Evolutionary conservation across 1,139 yeast species (phyloP).

Genomic region (Taphrina communis): DNA sequence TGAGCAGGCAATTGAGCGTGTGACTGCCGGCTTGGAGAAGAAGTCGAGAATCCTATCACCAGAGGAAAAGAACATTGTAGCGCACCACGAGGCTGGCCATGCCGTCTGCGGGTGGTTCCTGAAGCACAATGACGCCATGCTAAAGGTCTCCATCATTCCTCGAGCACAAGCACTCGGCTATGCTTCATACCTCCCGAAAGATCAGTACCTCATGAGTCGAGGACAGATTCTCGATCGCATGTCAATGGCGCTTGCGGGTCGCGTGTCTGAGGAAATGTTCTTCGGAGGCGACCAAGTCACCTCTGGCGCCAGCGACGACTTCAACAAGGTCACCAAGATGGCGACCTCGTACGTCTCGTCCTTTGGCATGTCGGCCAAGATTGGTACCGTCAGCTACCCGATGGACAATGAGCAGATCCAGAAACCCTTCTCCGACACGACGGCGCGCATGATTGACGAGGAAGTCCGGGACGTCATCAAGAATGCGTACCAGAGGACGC

Average conservation of each 20-base stretch:
- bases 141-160: conserved; percentile 94
- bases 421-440: conserved; percentile 89
- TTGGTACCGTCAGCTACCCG: conserved; percentile 82
- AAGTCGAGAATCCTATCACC: conserved; percentile 80
- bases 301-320: conserved; percentile 94
- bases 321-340: conserved; percentile 92
- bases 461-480: conserved; percentile 83
- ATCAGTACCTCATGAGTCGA: conserved; percentile 78
- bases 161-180: conserved; percentile 97
- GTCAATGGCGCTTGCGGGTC: conserved; percentile 97
- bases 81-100: conserved; percentile 98
- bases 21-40: conserved; percentile 93
- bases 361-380: conserved; percentile 84
- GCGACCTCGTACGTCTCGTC: conserved; percentile 92
- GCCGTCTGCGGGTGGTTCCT: conserved; percentile 98
- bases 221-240: conserved; percentile 84
- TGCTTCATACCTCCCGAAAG: conserved; percentile 96
- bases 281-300: conserved; percentile 75
- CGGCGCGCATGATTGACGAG: conserved; percentile 76
- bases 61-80: conserved; percentile 86
- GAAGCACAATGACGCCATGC: conserved; percentile 85
- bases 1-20: conserved; percentile 95
- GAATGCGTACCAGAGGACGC: conserved; percentile 77
- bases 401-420: conserved; percentile 64
- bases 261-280: conserved; percentile 92